Evolutionary conservation across 495 filamentous ascomycete genomes (phyloP), one percentile per base, ranked within the genome.

Genomic region (Aspergillus heteromorphus): DNA sequence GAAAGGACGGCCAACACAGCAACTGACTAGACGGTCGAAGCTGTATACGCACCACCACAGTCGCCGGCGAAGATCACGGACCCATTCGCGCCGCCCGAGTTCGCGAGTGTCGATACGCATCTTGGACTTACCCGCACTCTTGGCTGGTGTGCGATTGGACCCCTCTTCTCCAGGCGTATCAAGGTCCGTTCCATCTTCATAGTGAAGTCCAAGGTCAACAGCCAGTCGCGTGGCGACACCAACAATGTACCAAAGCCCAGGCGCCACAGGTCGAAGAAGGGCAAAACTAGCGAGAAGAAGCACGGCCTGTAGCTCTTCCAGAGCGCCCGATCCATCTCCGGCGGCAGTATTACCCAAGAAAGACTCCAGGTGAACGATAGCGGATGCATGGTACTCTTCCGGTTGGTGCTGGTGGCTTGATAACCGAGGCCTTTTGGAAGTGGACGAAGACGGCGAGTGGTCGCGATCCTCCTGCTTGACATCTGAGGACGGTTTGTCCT

Each of bases 31-130:
- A 23, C 92, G 83, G 65, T 97, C 92, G 57, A 96, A 87, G 27
- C 88, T 91, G 66, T 97, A 97, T 1, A 89, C 88, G 72, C 90
- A 95, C 92, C 92, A 97, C 91, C 92, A 97, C 17, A 97, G 74
- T 23, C 92, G 82, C 54, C 92, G 80, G 45, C 92, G 83, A 34
- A 95, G 76, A 65, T 97, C 92, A 19, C 92, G 85, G 18, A 89
- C 77, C 81, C 89, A 97, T 73, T 96, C 85, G 43, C 89, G 78
- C 14, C 88, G 81, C 14, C 92, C 92, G 48, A 81, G 79, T 70
- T 92, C 82, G 43, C 77, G 78, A 16, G 71, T 69, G 59, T 83
- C 79, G 10, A 79, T 69, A 17, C 65, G 66, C 30, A 55, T 31
- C 30, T 70, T 66, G 5, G 66, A 57, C 43, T 66, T 67, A 9